A percentile compares a stretch with the other conserved stretches of the same genome.
phyloP scores from a whole-genome alignment of 2,329 filamentous ascomycete species.

The Colletotrichum falcatum region DNA sequence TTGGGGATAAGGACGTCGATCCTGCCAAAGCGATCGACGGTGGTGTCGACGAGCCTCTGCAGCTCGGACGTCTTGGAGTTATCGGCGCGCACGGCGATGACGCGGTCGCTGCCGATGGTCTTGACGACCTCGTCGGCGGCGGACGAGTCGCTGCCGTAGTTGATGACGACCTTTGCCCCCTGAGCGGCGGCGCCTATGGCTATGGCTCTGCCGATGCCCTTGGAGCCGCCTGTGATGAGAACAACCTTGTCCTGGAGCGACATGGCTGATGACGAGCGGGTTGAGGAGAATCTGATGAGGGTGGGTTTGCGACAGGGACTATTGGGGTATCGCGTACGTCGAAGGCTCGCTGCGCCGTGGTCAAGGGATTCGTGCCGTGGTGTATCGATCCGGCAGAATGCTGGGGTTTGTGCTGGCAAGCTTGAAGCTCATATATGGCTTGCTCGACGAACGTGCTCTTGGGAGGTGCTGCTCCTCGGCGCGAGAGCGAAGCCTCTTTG shows the following conservation, averaged over 20 bases:
- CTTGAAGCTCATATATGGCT: background rate
- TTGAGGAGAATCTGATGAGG: background rate
- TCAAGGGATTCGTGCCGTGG: too few species aligned
- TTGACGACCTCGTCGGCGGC: conserved; percentile 62
- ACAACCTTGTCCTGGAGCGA: conserved; percentile 55
- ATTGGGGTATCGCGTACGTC: background rate
- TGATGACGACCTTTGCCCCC: conserved; percentile 69
- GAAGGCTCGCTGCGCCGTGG: background rate
- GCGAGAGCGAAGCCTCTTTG: conserved; percentile 9
- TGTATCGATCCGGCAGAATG: too few species aligned
- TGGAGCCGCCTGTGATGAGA: conserved; percentile 67
- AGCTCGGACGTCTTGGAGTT: conserved; percentile 59
- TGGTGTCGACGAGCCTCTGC: conserved; percentile 60
- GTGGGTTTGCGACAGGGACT: background rate
- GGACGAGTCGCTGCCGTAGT: conserved; percentile 61
- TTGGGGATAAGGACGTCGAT: conserved; percentile 71
- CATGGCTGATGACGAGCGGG: conserved; percentile 37
- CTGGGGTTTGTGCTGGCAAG: background rate
- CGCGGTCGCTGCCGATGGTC: conserved; percentile 59
- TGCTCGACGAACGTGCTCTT: background rate
- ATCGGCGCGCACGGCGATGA: conserved; percentile 68
- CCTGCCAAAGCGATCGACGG: conserved; percentile 62
- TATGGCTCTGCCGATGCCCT: conserved; percentile 71
- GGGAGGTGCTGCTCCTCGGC: background rate
- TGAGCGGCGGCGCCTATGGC: conserved; percentile 67